Evolutionary conservation across 2,329 filamentous ascomycete genomes (phyloP).

Genomic region (Penicillium sp.): DNA sequence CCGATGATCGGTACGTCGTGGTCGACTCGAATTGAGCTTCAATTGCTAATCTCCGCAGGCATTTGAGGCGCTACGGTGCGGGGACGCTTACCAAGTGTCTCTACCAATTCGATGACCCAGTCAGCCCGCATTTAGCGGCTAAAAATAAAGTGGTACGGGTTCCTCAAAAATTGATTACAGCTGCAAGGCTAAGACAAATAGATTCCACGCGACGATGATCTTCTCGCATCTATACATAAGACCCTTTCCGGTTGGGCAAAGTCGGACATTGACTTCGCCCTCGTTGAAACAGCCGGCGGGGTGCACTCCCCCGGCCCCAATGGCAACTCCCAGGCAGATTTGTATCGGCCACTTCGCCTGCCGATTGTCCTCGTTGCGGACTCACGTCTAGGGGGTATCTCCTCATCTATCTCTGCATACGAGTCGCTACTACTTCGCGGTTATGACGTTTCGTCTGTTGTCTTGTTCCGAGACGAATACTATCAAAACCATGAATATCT

Average conservation of each 20-base stretch:
- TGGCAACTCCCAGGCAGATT: constrained; percentile 73
- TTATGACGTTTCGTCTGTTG: constrained; percentile 70
- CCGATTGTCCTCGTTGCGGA: constrained; percentile 76
- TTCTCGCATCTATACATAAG: constrained; percentile 53
- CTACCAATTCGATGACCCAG: constrained; percentile 70
- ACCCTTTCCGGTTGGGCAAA: constrained; percentile 41
- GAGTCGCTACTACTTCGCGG: constrained; percentile 77
- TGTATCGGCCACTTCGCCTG: constrained; percentile 72
- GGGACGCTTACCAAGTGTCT: constrained; percentile 62
- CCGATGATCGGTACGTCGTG: constrained; percentile 64
- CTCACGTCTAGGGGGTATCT: constrained; percentile 75
- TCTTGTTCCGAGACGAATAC: constrained; percentile 66
- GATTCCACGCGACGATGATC: constrained; percentile 52
- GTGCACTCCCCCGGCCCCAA: constrained; percentile 78
- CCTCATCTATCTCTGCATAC: constrained; percentile 75
- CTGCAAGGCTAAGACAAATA: constrained; percentile 28
- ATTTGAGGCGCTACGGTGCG: constrained; percentile 62
- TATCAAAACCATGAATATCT: constrained; percentile 72
- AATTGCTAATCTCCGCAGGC: constrained; percentile 46
- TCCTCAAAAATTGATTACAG: background rate
- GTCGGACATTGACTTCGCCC: constrained; percentile 55
- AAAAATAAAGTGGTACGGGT: constrained; percentile 41
- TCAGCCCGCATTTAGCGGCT: constrained; percentile 78
- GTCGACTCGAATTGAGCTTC: background rate
- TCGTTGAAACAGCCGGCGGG: constrained; percentile 81